A percentile compares a stretch with the other conserved stretches of the same genome.
phyloP scores from a whole-genome alignment of 331 rosid species.

The Quercus phellos region DNA sequence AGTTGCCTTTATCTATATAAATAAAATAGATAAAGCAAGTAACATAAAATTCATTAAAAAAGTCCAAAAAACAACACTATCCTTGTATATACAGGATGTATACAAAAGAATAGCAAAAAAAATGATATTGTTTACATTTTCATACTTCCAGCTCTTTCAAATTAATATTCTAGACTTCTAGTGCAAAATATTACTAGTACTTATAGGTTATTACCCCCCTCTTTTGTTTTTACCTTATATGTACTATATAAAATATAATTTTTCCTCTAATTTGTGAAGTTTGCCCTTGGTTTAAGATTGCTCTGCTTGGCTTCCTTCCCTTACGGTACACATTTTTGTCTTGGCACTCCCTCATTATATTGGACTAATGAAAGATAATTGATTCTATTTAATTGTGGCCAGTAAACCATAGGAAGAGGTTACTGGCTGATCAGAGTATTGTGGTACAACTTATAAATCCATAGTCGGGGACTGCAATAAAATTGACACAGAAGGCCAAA shows the following conservation, averaged over 20 bases:
- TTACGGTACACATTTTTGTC: not conserved
- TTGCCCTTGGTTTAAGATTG: not conserved
- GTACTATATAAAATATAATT: not conserved
- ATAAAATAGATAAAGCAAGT: too few species aligned
- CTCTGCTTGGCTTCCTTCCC: not conserved
- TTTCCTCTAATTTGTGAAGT: not conserved
- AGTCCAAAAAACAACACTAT: too few species aligned
- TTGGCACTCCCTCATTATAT: not conserved
- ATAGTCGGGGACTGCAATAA: not conserved
- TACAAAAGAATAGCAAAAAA: too few species aligned
- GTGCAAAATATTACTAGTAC: not conserved
- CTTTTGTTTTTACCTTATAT: not conserved
- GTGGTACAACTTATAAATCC: not conserved
- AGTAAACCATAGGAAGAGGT: not conserved
- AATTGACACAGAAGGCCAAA: not conserved
- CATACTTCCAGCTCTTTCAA: not conserved
- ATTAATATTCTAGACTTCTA: not conserved
- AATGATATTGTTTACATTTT: not conserved
- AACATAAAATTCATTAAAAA: too few species aligned
- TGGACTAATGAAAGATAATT: not conserved
- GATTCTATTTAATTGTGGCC: not conserved
- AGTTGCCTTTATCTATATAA: too few species aligned
- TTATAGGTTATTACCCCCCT: not conserved
- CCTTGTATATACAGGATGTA: too few species aligned
- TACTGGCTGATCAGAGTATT: not conserved